Conservation (phyloP, 352 stramenopile genomes). For the Phytophthora aleatoria region DNA sequence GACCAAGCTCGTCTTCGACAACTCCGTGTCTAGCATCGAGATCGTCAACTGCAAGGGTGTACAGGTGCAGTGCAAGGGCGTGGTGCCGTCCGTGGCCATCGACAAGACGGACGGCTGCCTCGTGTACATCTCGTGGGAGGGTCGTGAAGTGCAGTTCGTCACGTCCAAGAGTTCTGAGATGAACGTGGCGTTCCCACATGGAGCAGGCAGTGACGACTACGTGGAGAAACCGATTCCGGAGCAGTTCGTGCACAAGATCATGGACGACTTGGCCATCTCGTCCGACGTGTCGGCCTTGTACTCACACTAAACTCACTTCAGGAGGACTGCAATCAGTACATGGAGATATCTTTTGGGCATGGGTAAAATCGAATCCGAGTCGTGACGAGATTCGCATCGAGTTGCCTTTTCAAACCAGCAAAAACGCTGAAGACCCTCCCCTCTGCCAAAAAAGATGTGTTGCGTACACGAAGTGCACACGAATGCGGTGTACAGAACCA, state of each 20-base stretch:
- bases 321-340: no score
- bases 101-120: slow-evolving; percentile 99
- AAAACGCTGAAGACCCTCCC: slow-evolving; percentile 10
- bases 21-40: slow-evolving; percentile 96
- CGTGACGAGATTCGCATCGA: slow-evolving; percentile 4
- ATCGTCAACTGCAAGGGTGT: slow-evolving; percentile 98
- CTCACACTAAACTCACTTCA: slow-evolving; percentile 48
- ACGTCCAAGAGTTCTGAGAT: slow-evolving; percentile 98
- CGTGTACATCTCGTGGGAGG: slow-evolving; percentile 95
- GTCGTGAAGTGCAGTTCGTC: slow-evolving; percentile 88
- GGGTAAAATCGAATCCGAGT: slow-evolving; percentile 1
- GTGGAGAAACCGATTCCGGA: slow-evolving; percentile 97
- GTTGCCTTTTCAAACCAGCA: not conserved
- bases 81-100: slow-evolving; percentile 96
- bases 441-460: slow-evolving; percentile 2
- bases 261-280: slow-evolving; percentile 76
- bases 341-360: no score
- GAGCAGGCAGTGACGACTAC: slow-evolving; percentile 84
- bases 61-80: slow-evolving; percentile 93
- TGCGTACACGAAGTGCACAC: slow-evolving; percentile 2
- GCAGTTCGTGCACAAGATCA: slow-evolving; percentile 96
- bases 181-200: slow-evolving; percentile 95
- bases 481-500: slow-evolving; percentile 15
- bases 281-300: slow-evolving; percentile 97
- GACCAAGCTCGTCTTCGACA: slow-evolving; percentile 96